A percentile compares a stretch with the other conserved stretches of the same genome.
Conservation (phyloP, 805 yeast species). For the Saccharomycopsis capsularis region DNA sequence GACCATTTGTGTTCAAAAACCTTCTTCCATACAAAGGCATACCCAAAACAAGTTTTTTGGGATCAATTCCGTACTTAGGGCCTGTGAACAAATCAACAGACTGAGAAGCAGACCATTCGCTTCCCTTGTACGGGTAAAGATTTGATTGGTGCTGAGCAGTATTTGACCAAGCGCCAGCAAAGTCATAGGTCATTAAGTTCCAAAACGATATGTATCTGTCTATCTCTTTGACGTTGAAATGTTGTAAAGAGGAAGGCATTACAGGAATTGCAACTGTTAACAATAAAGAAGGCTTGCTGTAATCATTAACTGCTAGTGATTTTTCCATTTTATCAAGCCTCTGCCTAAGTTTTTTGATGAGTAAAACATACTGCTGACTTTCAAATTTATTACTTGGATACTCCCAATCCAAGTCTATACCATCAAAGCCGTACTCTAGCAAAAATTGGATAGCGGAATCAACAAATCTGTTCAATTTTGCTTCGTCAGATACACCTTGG, state of each 20-base stretch:
- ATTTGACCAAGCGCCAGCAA: constrained; percentile 69
- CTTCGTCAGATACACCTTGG: constrained; percentile 33
- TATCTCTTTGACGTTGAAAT: constrained; percentile 46
- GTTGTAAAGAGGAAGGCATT: constrained; percentile 37
- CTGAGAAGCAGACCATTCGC: constrained; percentile 39
- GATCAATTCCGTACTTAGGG: constrained; percentile 32
- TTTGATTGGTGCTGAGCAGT: constrained; percentile 65
- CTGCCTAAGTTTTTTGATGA: constrained; percentile 37
- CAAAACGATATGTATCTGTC: constrained; percentile 56
- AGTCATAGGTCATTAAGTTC: constrained; percentile 92
- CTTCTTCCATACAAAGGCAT: constrained; percentile 82
- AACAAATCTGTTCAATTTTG: constrained; percentile 41
- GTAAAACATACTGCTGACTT: constrained; percentile 35
- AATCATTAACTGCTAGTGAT: constrained; percentile 21
- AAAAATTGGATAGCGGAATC: constrained; percentile 41
- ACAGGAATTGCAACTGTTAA: constrained; percentile 78
- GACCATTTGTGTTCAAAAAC: constrained; percentile 36
- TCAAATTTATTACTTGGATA: constrained; percentile 52
- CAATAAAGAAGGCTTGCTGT: constrained; percentile 30
- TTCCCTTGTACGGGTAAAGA: constrained; percentile 36
- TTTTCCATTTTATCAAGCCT: constrained; percentile 36
- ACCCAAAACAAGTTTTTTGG: constrained; percentile 62
- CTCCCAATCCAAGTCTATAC: constrained; percentile 94
- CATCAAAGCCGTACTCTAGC: constrained; percentile 64
- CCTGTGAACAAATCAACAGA: constrained; percentile 40